phyloP scores from a whole-genome alignment of 1,139 yeast genomes.

The Schwanniomyces etchellsii region DNA sequence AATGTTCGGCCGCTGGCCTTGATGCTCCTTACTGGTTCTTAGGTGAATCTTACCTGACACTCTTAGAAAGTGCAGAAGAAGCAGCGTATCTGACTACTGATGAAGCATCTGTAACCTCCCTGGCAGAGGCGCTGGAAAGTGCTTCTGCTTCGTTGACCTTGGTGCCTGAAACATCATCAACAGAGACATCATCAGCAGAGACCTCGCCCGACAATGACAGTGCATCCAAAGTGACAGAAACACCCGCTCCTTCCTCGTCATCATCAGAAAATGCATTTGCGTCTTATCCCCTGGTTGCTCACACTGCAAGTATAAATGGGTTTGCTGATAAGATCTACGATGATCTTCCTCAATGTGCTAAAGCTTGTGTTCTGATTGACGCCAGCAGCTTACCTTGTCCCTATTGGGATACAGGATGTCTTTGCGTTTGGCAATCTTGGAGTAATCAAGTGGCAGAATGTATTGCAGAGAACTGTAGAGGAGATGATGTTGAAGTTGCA shows the following conservation, averaged over 20 bases:
- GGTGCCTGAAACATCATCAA: background rate
- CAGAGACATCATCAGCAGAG: background rate
- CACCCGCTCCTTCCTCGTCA: conserved; percentile 1
- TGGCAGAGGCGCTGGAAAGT: conserved; percentile 1
- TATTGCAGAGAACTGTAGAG: conserved; percentile 35
- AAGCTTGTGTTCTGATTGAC: conserved; percentile 30
- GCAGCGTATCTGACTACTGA: conserved; percentile 3
- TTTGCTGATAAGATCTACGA: conserved; percentile 45
- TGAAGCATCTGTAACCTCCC: conserved; percentile 2
- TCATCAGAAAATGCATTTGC: conserved; percentile 17
- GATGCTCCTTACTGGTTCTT: conserved; percentile 6
- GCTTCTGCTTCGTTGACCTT: conserved; percentile 1
- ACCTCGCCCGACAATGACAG: background rate
- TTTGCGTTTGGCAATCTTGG: conserved; percentile 48
- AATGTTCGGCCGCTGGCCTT: conserved; percentile 39
- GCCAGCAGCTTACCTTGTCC: conserved; percentile 41
- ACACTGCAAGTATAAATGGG: conserved; percentile 47
- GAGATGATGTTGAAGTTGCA: conserved; percentile 32
- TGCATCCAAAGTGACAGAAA: background rate
- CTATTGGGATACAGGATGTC: conserved; percentile 51
- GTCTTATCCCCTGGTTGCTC: conserved; percentile 43
- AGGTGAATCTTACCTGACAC: conserved; percentile 2
- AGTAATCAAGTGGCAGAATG: conserved; percentile 41
- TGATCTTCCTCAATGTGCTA: conserved; percentile 39
- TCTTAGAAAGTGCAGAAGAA: conserved; percentile 11